Evolutionary conservation across 1,139 yeast genomes (phyloP), one percentile per base, ranked within the genome.

Genomic region (Scheffersomyces parashehatae): DNA sequence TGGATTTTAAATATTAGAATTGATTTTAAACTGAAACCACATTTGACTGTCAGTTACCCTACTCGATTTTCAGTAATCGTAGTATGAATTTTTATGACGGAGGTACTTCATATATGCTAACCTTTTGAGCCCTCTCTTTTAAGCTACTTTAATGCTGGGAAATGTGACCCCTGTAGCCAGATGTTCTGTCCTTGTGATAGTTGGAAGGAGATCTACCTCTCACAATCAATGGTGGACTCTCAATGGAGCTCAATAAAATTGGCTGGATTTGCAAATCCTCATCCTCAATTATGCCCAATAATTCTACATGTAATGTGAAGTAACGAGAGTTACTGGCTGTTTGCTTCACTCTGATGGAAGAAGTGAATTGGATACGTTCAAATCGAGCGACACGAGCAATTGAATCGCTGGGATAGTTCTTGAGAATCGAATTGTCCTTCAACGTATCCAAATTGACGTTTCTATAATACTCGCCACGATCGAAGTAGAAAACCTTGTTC

Each of bases 161-260:
- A 20, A 54, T 38, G 37, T 59, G 60, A 16, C 61, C 59, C 46
- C 75, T 61, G 50, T 69, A 70, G 12, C 74, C 74, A 16, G 70
- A 62, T 12, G 74, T 68, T 49, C 68, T 60, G 45, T 70, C 74
- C 49, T 66, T 68, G 40, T 70, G 76, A 51, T 83, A 83, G 54
- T 79, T 82, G 1, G 87, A 79, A 5, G 88, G 88, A 6, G 87
- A 81, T 54, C 88, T 68, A 1, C 89, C 89, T 50, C 88, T 68
- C 29, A 83, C 77, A n/a, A 80, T 70, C 50, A 83, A 68, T 1
- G 85, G 83, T 0, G 87, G 87, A 0, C 87, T 82, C 54, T 75
- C 81, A 26, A 81, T 59, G 1, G 69, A 62, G 28, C 73, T 63
- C 42, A 73, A 60, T 44, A 73, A 60, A 28, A 70, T 60, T 1